Conservation (phyloP, 768 basidiomycete genomes). For the Glaciozyma antarctica region DNA sequence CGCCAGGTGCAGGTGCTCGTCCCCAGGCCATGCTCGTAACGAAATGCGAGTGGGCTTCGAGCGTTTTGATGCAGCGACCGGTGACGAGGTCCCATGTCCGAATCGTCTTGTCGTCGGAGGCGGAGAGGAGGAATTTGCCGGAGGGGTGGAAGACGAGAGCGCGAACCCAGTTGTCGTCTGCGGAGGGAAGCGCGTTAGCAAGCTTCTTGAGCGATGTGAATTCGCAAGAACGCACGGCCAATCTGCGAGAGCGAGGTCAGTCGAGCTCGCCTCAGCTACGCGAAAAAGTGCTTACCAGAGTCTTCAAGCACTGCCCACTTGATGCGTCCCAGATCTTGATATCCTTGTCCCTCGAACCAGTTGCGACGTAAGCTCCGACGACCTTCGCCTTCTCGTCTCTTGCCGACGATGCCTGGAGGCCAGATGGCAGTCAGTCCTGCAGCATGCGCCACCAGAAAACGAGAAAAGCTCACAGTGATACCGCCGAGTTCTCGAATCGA, state of each 20-base stretch:
- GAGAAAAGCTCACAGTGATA: conserved; percentile 44
- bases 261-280: too few species aligned
- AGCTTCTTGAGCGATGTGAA: background rate
- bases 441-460: too few species aligned
- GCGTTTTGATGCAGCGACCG: conserved; percentile 72
- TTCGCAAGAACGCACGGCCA: background rate
- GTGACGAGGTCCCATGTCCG: conserved; percentile 80
- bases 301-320: conserved; percentile 69
- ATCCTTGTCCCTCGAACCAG: conserved; percentile 80
- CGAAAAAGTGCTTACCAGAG: conserved; percentile 48
- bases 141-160: conserved; percentile 80
- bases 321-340: conserved; percentile 85
- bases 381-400: conserved; percentile 43
- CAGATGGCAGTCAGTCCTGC: background rate
- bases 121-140: conserved; percentile 81
- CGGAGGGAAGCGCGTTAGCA: conserved; percentile 5
- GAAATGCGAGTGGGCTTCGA: conserved; percentile 70
- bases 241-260: background rate
- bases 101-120: conserved; percentile 83
- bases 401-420: conserved; percentile 44
- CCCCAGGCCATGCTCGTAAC: conserved; percentile 37
- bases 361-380: conserved; percentile 55
- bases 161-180: conserved; percentile 78
- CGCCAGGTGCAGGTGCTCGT: conserved; percentile 17
- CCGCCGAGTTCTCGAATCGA: conserved; percentile 70